Conservation (phyloP, 495 filamentous ascomycete species). For the Jackrogersella multiformis region DNA sequence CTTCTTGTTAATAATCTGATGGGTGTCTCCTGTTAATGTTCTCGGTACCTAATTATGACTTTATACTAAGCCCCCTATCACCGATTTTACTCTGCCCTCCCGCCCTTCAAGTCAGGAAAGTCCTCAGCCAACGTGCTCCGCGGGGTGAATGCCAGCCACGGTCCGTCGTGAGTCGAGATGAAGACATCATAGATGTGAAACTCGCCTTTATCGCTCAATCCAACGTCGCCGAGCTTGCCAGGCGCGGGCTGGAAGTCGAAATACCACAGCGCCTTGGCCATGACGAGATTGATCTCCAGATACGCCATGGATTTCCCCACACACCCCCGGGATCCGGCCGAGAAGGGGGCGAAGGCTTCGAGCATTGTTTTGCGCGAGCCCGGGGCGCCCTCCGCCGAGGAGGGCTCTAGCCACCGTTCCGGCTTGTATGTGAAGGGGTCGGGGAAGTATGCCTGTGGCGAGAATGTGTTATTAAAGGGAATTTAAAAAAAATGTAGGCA, state of each 20-base stretch:
- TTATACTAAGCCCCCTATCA: neutral
- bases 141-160: neutral
- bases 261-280: neutral
- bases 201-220: neutral
- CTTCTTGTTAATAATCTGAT: too few relatives aligned
- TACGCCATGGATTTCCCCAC: neutral
- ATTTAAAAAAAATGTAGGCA: neutral
- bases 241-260: neutral
- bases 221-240: neutral
- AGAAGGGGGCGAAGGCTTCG: neutral
- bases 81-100: neutral
- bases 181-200: slow-evolving; percentile 1
- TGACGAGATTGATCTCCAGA: neutral
- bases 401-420: neutral
- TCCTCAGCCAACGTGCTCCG: too few relatives aligned
- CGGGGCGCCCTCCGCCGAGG: neutral
- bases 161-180: neutral
- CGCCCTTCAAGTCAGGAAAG: too few relatives aligned
- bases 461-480: neutral
- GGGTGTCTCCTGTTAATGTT: too few relatives aligned
- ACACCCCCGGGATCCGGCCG: neutral
- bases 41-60: too few relatives aligned
- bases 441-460: neutral
- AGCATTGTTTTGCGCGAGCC: neutral
- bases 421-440: neutral